Conservation (phyloP, 805 yeast genomes). For the Lipomyces mesembrius region DNA sequence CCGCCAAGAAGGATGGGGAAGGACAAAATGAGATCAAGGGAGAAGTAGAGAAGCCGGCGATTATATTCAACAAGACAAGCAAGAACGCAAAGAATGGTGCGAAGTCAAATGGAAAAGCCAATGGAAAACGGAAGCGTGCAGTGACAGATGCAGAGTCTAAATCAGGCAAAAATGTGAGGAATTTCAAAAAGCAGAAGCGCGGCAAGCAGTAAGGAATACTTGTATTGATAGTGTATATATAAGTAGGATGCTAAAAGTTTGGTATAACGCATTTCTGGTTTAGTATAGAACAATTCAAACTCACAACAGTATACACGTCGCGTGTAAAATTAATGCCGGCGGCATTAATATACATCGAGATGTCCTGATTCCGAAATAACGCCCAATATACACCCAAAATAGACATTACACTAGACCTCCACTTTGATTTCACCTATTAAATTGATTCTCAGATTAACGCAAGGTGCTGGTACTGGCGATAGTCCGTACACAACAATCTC, state of each 20-base stretch:
- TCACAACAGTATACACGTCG: not conserved
- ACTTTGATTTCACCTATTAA: not conserved
- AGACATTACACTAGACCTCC: not conserved
- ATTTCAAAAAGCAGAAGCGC: not conserved
- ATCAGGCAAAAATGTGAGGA: constrained; percentile 4
- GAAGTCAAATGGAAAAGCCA: not conserved
- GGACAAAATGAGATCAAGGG: not conserved
- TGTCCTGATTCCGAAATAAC: constrained; percentile 1
- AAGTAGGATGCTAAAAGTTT: not conserved
- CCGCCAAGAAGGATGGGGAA: constrained; percentile 6
- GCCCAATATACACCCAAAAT: not conserved
- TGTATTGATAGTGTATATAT: not conserved
- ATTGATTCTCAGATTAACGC: not conserved
- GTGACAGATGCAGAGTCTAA: constrained; percentile 14
- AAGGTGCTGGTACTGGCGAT: not conserved
- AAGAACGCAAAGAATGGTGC: constrained; percentile 9
- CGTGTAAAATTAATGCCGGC: not conserved
- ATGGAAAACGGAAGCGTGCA: constrained; percentile 17
- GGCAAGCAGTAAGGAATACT: not conserved
- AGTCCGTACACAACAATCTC: constrained; percentile 17
- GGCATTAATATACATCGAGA: not conserved
- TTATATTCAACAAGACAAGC: not conserved
- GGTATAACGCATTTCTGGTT: not conserved
- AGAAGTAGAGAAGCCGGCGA: constrained; percentile 1
- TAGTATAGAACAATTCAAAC: not conserved